These are phyloP conservation scores for Coprinopsis marcescibilis DNA, from an alignment of 768 basidiomycete genomes.

Conservation along the genomic window DNA sequence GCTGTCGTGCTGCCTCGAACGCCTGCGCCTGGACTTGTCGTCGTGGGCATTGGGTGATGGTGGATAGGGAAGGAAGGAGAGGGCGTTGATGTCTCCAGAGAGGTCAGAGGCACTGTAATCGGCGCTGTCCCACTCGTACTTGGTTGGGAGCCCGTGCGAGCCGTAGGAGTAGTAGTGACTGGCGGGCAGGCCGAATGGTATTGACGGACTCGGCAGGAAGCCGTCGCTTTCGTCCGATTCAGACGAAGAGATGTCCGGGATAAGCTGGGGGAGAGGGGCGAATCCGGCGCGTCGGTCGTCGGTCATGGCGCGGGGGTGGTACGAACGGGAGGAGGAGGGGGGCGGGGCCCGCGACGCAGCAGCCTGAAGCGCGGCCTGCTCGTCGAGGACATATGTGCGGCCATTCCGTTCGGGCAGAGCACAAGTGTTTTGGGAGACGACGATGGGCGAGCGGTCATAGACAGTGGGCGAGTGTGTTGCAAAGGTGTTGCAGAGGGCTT, in stretches of 20 bases:
- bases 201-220: conserved; percentile 27
- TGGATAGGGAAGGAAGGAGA: conserved; percentile 34
- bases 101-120: conserved; percentile 5
- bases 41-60: conserved; percentile 21
- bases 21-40: conserved; percentile 19
- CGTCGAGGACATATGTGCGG: conserved; percentile 55
- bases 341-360: conserved; percentile 12
- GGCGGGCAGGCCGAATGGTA: conserved; percentile 22
- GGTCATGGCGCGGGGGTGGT: conserved; percentile 6
- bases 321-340: conserved; percentile 1
- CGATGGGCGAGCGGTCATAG: conserved; percentile 80
- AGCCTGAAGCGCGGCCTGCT: conserved; percentile 34
- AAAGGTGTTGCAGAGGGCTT: conserved; percentile 44
- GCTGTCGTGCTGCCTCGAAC: conserved; percentile 29
- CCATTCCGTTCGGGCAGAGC: conserved; percentile 76
- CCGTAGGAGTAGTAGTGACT: conserved; percentile 12
- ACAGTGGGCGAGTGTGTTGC: conserved; percentile 49
- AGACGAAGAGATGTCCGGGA: conserved; percentile 52
- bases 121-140: conserved; percentile 14
- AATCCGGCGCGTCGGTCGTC: conserved; percentile 16
- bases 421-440: conserved; percentile 66
- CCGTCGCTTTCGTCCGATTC: conserved; percentile 65
- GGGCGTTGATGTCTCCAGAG: conserved; percentile 15
- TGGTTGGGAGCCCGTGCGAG: conserved; percentile 13
- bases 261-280: conserved; percentile 45